A percentile compares a stretch with the other conserved stretches of the same genome.
Conservation (phyloP, 805 yeast genomes). For the Clavispora phyllophila region DNA sequence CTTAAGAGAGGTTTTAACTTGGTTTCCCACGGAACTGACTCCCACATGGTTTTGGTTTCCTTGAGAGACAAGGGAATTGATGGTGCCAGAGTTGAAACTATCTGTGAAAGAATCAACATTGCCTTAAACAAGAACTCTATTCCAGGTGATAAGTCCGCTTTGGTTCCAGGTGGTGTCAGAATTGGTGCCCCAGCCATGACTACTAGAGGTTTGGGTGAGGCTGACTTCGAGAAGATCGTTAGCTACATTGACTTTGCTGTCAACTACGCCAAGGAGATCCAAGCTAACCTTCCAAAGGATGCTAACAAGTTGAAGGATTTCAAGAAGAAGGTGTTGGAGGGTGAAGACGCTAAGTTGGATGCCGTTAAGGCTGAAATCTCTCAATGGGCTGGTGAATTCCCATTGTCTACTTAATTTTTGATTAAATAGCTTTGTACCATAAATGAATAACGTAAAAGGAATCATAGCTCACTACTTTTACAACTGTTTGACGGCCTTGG, state of each 20-base stretch:
- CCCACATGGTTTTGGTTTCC: constrained; percentile 90
- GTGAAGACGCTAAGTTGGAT: constrained; percentile 59
- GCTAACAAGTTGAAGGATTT: constrained; percentile 96
- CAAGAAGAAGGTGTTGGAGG: constrained; percentile 60
- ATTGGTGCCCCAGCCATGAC: constrained; percentile 99
- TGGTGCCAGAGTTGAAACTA: constrained; percentile 96
- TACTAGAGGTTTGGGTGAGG: constrained; percentile 90
- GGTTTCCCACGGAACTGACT: constrained; percentile 94
- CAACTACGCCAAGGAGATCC: constrained; percentile 66
- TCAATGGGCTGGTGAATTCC: constrained; percentile 88
- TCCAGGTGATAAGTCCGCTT: constrained; percentile 95
- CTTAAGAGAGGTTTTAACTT: constrained; percentile 67
- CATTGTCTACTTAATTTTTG: constrained; percentile 39
- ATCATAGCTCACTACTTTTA: too few species aligned
- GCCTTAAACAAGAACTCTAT: constrained; percentile 97
- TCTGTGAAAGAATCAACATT: constrained; percentile 89
- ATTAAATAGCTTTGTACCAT: neutral
- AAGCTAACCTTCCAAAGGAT: constrained; percentile 77
- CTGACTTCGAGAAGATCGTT: constrained; percentile 77
- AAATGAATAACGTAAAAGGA: neutral
- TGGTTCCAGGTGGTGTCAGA: constrained; percentile 96
- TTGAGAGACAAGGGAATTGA: constrained; percentile 87
- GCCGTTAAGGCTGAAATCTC: constrained; percentile 72
- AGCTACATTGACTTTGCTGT: constrained; percentile 57
- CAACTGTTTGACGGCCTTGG: too few species aligned